These are phyloP conservation scores for Aspergillus vadensis DNA, from an alignment of 2,329 filamentous ascomycete species.

Conservation along the genomic window DNA sequence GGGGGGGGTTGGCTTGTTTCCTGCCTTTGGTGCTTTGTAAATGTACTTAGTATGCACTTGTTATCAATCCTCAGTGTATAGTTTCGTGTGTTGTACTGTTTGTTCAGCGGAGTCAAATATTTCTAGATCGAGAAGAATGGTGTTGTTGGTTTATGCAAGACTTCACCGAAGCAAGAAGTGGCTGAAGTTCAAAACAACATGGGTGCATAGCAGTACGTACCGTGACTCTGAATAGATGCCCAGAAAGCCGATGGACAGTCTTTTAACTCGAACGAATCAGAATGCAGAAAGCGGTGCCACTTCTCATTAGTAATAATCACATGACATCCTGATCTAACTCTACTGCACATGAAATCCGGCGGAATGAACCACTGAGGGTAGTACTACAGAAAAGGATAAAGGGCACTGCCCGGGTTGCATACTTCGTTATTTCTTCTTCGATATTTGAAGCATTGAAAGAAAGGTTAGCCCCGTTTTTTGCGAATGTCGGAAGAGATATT, in stretches of 20 bases:
- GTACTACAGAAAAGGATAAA: background rate
- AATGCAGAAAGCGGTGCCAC: background rate
- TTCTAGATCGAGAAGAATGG: background rate
- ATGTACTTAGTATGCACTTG: background rate
- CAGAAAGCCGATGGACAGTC: background rate
- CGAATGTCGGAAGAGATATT: background rate
- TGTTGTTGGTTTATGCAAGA: background rate
- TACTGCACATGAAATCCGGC: background rate
- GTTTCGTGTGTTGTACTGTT: background rate
- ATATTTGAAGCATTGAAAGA: background rate
- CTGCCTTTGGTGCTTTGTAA: background rate
- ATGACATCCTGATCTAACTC: background rate
- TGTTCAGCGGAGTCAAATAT: background rate
- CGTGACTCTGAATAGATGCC: background rate
- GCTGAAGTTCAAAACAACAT: background rate
- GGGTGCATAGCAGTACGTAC: background rate
- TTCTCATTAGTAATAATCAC: background rate
- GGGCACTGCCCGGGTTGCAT: background rate
- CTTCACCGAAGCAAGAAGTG: background rate
- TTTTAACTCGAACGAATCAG: background rate
- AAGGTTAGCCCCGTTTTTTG: background rate
- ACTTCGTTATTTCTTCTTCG: background rate
- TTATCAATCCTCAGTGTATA: background rate
- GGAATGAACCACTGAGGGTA: background rate
- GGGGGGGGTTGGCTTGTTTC: background rate